Conservation (phyloP, 768 basidiomycete genomes). For the Podaxis sp. region DNA sequence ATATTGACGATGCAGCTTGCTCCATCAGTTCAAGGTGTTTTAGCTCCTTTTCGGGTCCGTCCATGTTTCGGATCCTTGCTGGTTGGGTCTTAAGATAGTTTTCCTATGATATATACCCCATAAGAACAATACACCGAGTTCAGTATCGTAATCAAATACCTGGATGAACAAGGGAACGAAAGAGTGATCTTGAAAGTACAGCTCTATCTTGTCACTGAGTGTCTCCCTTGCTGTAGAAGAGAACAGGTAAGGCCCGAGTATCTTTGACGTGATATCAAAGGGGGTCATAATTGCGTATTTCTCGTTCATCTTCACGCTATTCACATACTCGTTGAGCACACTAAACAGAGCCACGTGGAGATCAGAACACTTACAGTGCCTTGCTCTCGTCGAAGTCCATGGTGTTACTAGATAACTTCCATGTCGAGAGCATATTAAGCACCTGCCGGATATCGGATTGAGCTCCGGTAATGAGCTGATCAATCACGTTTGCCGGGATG, state of each 20-base stretch:
- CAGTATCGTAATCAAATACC: slow-evolving; percentile 38
- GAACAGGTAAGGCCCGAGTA: slow-evolving; percentile 91
- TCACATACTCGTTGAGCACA: neutral
- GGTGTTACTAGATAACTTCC: slow-evolving; percentile 77
- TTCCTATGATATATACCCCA: slow-evolving; percentile 51
- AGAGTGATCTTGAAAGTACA: slow-evolving; percentile 95
- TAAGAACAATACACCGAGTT: neutral
- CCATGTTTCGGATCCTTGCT: slow-evolving; percentile 51
- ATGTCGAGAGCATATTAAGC: slow-evolving; percentile 97
- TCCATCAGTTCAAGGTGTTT: slow-evolving; percentile 83
- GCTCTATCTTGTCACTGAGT: slow-evolving; percentile 88
- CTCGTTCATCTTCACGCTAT: slow-evolving; percentile 85
- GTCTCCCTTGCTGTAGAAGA: slow-evolving; percentile 78
- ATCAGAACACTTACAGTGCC: slow-evolving; percentile 61
- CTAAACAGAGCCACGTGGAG: neutral
- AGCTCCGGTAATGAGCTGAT: slow-evolving; percentile 84
- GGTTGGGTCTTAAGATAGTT: slow-evolving; percentile 92
- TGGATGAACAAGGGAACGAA: slow-evolving; percentile 96
- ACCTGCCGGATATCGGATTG: slow-evolving; percentile 98
- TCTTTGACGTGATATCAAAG: slow-evolving; percentile 86
- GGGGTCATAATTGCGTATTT: slow-evolving; percentile 91
- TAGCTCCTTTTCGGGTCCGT: slow-evolving; percentile 63
- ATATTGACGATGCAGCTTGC: slow-evolving; percentile 87
- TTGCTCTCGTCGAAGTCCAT: slow-evolving; percentile 95
- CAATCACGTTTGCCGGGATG: slow-evolving; percentile 86